Evolutionary conservation across 306 rosid genomes (phyloP).

Genomic region (Cucumis hystrix): DNA sequence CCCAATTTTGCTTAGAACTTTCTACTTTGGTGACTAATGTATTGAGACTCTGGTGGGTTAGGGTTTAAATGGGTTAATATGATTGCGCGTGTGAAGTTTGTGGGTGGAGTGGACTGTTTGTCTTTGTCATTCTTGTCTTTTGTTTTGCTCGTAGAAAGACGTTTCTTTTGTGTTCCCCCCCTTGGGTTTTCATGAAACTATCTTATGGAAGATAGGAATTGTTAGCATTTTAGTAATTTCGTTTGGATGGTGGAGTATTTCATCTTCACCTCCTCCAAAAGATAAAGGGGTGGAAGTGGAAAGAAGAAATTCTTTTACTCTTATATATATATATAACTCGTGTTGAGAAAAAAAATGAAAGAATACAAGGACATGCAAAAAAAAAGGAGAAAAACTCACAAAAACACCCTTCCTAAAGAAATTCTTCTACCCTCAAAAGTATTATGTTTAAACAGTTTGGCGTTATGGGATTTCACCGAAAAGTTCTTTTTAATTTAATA

Average conservation of each 20-base stretch:
- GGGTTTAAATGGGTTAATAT: slow-evolving; percentile 5
- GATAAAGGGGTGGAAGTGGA: background rate
- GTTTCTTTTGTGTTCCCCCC: background rate
- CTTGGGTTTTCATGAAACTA: background rate
- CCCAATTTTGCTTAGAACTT: background rate
- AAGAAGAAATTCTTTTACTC: background rate
- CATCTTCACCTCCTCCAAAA: background rate
- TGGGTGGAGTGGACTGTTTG: background rate
- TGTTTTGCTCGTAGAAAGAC: background rate
- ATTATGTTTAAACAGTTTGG: background rate
- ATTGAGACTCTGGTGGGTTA: background rate
- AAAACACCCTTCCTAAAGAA: background rate
- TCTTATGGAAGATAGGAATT: background rate
- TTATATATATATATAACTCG: too few relatives aligned
- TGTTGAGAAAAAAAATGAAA: too few relatives aligned
- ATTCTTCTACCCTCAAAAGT: background rate
- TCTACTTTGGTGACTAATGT: background rate
- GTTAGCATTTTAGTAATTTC: background rate
- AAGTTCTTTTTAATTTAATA: background rate
- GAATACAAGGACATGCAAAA: too few relatives aligned
- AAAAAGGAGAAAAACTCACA: too few relatives aligned
- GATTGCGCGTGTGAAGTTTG: background rate
- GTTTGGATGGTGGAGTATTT: background rate
- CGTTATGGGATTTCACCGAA: background rate
- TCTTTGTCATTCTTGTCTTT: background rate